Conservation (phyloP, 139 green algal genomes). For the Picochlorum sp. region DNA sequence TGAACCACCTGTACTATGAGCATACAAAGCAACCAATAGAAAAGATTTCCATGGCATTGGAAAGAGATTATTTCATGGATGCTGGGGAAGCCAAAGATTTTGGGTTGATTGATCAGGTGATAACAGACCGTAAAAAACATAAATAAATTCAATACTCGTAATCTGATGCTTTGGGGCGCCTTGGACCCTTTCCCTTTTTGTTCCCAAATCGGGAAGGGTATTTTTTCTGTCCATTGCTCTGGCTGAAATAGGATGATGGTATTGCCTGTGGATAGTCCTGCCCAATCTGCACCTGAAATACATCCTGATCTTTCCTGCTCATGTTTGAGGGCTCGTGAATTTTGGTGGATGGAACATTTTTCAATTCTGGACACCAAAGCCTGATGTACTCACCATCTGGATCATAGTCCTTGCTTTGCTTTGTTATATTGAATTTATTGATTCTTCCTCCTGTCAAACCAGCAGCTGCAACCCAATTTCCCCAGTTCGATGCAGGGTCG, state of each 20-base stretch:
- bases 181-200: neutral
- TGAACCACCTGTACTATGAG: slow-evolving; percentile 74
- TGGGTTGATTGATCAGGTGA: slow-evolving; percentile 82
- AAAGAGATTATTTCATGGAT: slow-evolving; percentile 83
- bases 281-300: slow-evolving; percentile 50
- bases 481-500: slow-evolving; percentile 79
- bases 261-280: slow-evolving; percentile 58
- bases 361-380: slow-evolving; percentile 84
- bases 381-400: slow-evolving; percentile 72
- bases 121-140: slow-evolving; percentile 20
- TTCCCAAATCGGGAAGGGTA: neutral
- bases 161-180: neutral
- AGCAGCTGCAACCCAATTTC: slow-evolving; percentile 84
- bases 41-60: slow-evolving; percentile 47
- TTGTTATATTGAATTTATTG: slow-evolving; percentile 94
- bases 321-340: slow-evolving; percentile 81
- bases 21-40: slow-evolving; percentile 63
- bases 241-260: neutral
- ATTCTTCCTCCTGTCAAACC: slow-evolving; percentile 60
- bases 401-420: slow-evolving; percentile 68
- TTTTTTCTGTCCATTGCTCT: neutral
- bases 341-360: slow-evolving; percentile 43
- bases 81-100: slow-evolving; percentile 64
- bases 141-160: neutral
- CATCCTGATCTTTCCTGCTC: slow-evolving; percentile 50